Percentiles rank a stretch among this genome's conserved stretches.
These are phyloP conservation scores for Pseudogymnoascus sp. DNA, from an alignment of 2,329 filamentous ascomycete species.

Conservation along the genomic window DNA sequence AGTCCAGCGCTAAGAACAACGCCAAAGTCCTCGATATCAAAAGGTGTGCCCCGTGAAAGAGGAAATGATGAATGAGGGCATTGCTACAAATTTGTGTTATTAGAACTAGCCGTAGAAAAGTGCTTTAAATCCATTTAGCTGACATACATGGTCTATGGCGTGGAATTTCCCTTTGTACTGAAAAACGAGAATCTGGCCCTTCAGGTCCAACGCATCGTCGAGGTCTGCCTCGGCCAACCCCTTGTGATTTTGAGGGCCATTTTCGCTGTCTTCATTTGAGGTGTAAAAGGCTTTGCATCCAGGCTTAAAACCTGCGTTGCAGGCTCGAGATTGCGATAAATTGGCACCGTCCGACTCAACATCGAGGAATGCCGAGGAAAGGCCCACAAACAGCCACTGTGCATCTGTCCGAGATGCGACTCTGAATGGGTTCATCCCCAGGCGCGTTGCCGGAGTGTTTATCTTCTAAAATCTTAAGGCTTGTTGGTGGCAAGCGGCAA, in stretches of 20 bases:
- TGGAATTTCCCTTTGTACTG: slow-evolving; percentile 55
- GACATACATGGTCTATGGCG: slow-evolving; percentile 57
- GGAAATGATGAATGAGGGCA: slow-evolving; percentile 62
- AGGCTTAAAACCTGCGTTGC: slow-evolving; percentile 33
- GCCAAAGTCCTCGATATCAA: slow-evolving; percentile 68
- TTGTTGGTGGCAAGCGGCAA: not conserved
- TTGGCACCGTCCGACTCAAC: not conserved
- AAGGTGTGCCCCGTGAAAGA: slow-evolving; percentile 51
- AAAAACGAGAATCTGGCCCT: slow-evolving; percentile 57
- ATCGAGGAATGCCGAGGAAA: not conserved
- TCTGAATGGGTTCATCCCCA: not conserved
- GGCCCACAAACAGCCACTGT: not conserved
- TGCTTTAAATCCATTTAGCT: not conserved
- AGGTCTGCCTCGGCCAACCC: slow-evolving; percentile 25
- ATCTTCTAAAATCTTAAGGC: not conserved
- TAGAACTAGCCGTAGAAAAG: slow-evolving; percentile 9
- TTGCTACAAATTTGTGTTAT: slow-evolving; percentile 34
- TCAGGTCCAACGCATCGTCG: slow-evolving; percentile 28
- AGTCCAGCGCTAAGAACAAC: slow-evolving; percentile 53
- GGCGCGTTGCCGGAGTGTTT: not conserved
- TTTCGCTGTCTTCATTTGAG: slow-evolving; percentile 32
- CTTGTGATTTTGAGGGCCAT: slow-evolving; percentile 17
- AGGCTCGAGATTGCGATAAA: slow-evolving; percentile 19
- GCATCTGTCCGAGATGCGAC: not conserved
- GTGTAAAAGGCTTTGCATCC: slow-evolving; percentile 53